phyloP scores from a whole-genome alignment of 371 early-diverging fungal genomes.

The Mortierella sp. region DNA sequence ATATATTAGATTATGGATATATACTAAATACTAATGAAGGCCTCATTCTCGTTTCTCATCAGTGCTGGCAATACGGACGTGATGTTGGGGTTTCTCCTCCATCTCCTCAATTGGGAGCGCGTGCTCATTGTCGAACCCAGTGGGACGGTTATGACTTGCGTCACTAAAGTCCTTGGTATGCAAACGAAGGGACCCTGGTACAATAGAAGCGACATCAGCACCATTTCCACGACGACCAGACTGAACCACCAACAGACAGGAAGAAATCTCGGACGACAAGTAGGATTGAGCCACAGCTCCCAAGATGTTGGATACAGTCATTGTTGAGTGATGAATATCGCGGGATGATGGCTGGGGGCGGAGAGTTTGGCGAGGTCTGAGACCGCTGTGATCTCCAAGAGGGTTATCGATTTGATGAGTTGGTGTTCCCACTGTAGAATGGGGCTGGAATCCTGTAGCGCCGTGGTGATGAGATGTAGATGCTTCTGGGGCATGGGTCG shows the following conservation, averaged over 20 bases:
- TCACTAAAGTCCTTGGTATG: slow-evolving; percentile 24
- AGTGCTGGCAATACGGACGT: not conserved
- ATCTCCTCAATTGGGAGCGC: slow-evolving; percentile 1
- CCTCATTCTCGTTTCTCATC: slow-evolving; percentile 8
- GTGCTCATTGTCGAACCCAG: slow-evolving; percentile 21
- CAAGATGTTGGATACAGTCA: slow-evolving; percentile 40
- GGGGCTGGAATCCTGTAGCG: slow-evolving; percentile 11
- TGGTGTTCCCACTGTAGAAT: slow-evolving; percentile 20
- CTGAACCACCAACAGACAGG: slow-evolving; percentile 44
- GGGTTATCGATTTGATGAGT: slow-evolving; percentile 24
- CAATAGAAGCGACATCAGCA: slow-evolving; percentile 19
- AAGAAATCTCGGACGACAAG: slow-evolving; percentile 26
- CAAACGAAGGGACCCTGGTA: slow-evolving; percentile 9
- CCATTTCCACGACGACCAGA: slow-evolving; percentile 25
- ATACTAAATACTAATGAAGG: not conserved
- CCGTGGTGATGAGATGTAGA: not conserved
- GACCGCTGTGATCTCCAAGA: slow-evolving; percentile 9
- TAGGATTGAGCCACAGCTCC: slow-evolving; percentile 33
- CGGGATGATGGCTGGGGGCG: slow-evolving; percentile 48
- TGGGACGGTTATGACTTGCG: slow-evolving; percentile 3
- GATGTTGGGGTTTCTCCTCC: not conserved
- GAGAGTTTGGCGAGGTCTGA: slow-evolving; percentile 35
- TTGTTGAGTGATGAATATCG: slow-evolving; percentile 39
- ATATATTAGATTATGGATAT: not conserved
- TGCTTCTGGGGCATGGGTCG: slow-evolving; percentile 13